A percentile compares a stretch with the other conserved stretches of the same genome.
Conservation (phyloP, 805 yeast species). For the Yamadazyma kitorensis region DNA sequence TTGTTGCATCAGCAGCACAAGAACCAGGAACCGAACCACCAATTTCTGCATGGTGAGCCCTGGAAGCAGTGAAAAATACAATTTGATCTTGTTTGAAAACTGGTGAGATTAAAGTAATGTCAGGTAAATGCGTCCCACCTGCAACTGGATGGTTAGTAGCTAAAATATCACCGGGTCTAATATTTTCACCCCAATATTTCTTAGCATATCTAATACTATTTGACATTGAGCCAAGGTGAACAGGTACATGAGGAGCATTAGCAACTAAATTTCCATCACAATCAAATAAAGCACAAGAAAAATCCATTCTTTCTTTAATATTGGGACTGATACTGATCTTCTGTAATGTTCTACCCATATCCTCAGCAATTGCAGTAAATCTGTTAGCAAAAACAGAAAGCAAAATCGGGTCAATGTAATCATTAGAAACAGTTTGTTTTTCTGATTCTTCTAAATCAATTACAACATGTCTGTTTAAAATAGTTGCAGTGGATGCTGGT, state of each 20-base stretch:
- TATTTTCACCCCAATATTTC: conserved; percentile 57
- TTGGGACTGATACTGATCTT: conserved; percentile 79
- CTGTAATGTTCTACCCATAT: conserved; percentile 78
- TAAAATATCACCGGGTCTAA: conserved; percentile 70
- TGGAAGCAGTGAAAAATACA: conserved; percentile 15
- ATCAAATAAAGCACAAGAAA: conserved; percentile 80
- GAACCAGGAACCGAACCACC: conserved; percentile 19
- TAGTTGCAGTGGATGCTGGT: conserved; percentile 55
- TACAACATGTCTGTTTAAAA: conserved; percentile 57
- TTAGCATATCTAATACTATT: conserved; percentile 70
- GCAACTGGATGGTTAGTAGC: conserved; percentile 77
- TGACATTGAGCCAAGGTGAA: conserved; percentile 83
- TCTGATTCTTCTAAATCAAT: conserved; percentile 30
- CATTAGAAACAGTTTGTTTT: conserved; percentile 6
- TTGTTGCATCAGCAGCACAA: conserved; percentile 13
- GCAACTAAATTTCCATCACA: conserved; percentile 74
- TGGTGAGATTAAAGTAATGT: conserved; percentile 29
- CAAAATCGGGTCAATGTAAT: conserved; percentile 58
- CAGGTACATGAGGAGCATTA: conserved; percentile 86
- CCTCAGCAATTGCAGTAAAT: conserved; percentile 88
- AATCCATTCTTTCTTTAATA: conserved; percentile 78
- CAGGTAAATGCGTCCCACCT: conserved; percentile 85
- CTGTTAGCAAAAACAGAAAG: conserved; percentile 77
- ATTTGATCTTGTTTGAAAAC: conserved; percentile 15
- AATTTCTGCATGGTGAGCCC: conserved; percentile 21